Conservation (phyloP, 2,329 filamentous ascomycete genomes). For the Pseudopithomyces chartarum region DNA sequence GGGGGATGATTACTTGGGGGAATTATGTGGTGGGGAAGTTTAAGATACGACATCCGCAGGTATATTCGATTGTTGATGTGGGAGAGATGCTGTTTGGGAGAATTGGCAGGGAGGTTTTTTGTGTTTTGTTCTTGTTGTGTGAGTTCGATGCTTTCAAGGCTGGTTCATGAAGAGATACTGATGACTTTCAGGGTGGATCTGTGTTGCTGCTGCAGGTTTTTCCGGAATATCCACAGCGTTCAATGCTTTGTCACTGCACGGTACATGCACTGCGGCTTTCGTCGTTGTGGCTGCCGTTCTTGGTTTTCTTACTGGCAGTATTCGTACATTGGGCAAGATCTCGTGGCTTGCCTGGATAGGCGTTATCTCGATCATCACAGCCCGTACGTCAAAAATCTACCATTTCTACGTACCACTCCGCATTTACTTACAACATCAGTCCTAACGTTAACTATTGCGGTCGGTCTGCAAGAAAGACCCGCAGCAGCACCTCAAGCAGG, state of each 20-base stretch:
- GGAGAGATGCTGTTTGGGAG: slow-evolving; percentile 59
- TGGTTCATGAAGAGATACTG: slow-evolving; percentile 47
- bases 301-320: slow-evolving; percentile 20
- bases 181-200: slow-evolving; percentile 28
- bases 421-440: slow-evolving; percentile 12
- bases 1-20: slow-evolving; percentile 53
- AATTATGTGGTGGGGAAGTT: slow-evolving; percentile 55
- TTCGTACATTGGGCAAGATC: slow-evolving; percentile 12
- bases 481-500: slow-evolving; percentile 21
- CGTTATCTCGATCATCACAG: slow-evolving; percentile 1
- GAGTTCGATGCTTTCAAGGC: slow-evolving; percentile 20
- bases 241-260: slow-evolving; percentile 57
- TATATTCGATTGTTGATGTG: slow-evolving; percentile 62
- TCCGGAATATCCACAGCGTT: slow-evolving; percentile 11
- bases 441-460: slow-evolving; percentile 21
- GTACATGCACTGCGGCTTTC: slow-evolving; percentile 32
- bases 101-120: slow-evolving; percentile 54
- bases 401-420: not conserved
- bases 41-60: slow-evolving; percentile 58
- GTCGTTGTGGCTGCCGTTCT: slow-evolving; percentile 25
- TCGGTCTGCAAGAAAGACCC: slow-evolving; percentile 21
- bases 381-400: not conserved
- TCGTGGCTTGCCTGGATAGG: slow-evolving; percentile 19
- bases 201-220: slow-evolving; percentile 15
- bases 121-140: slow-evolving; percentile 39